Base-by-base conservation (phyloP, 208 protist genomes). In the Phytomonas francai region DNA sequence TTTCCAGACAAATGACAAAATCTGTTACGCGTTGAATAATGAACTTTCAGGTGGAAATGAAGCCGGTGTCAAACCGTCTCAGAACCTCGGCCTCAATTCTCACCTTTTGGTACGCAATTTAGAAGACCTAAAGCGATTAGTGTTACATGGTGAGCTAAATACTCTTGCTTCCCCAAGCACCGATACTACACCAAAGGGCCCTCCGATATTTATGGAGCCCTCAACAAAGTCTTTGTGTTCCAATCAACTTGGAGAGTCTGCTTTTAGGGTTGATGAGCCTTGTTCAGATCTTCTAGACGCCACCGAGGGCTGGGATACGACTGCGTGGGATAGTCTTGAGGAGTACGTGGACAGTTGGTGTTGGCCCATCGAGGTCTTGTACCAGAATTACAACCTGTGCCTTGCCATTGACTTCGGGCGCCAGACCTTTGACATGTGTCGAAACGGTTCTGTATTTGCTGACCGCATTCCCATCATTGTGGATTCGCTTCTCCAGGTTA, bases 361-460 rank as follows among this genome's bases (percentile, higher is more conserved):
- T 64, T 92, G 87, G 84, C 88, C 87, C 33, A 78, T 92, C 32
- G 88, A 94, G 73, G 73, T 79, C 19, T 77, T 96, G 1, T 94
- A 93, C 60, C 91, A 96, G 66, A 69, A 67, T 25, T 94, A 96
- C 70, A 84, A 92, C 68, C 29, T 94, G 19, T 79, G 86, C 62
- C 72, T 92, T 58, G 85, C 81, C 1, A 73, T 94, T 54, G 91
- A 96, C 73, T 89, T 94, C 77, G 77, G 79, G 4, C 61, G 78
- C 22, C 76, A 79, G 30, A 84, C 77, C 31, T 94, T 91, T 68
- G 74, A 72, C 71, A 80, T 93, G 57, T 91, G 81, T 27, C 68
- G 75, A 59, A 93, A 92, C 71, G 91, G 91, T 31, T 75, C 68
- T 11, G 78, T 93, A 1, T 77, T 91, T 16, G 76, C 81, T 54